Base-by-base conservation (phyloP, 306 rosid species). In the Ormosia semicastrata region DNA sequence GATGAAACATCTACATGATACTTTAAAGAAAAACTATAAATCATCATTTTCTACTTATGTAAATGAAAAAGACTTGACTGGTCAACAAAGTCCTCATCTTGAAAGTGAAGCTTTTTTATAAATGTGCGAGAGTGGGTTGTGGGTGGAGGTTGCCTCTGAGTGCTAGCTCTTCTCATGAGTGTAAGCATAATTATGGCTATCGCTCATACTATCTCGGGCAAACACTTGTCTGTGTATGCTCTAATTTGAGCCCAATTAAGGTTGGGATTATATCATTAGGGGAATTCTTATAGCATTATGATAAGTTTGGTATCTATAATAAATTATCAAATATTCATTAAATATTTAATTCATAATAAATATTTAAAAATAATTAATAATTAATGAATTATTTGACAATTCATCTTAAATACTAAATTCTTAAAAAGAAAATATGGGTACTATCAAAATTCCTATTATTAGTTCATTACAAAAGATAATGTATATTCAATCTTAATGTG, bases 11-110 rank as follows among this genome's bases (percentile, higher is more conserved):
- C 62, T 7, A 75, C 72, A 1, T 66, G 14, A 66, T 17, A 3
- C 7, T 1, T 29, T 12, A 33, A 70, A 13, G 7, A 32, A 49
- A 49, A 14, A n/a, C 11, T 3, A 70, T 8, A 50, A 30, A 68
- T n/a, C 73, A 79, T 82, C 18, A 62, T 76, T 32, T 37, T 78
- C 44, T 49, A 60, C 37, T 36, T 59, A 18, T 7, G 84, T 47
- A 49, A 69, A 6, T 33, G 44, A 71, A 30, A 62, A 56, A 17
- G 70, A 63, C 9, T 60, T 70, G 85, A 86, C 84, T 64, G 75
- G 85, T 86, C 89, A 83, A 79, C 24, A 75, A 72, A 59, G 49
- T 13, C 14, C 63, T 62, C 44, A 39, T 71, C 81, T 57, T 79
- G 18, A 57, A 53, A 71, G 17, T 40, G 41, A 86, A 86, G 87